Base-by-base conservation (phyloP, 164 flowering plant genomes). In the Tetracentron sinense region DNA sequence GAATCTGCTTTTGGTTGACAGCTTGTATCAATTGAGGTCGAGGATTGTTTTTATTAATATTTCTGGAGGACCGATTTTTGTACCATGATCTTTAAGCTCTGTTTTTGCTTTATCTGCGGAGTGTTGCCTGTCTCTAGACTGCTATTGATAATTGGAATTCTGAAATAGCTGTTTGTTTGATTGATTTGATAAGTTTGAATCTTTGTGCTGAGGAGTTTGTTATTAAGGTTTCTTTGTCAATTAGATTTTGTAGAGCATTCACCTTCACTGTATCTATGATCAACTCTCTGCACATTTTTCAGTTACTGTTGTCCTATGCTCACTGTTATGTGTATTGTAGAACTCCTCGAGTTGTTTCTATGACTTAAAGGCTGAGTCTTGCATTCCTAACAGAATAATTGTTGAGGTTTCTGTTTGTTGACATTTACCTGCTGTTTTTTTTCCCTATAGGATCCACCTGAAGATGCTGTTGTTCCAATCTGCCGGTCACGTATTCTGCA, bases 401-500 rank as follows among this genome's bases (percentile, higher is more conserved):
- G 3, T 42, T 8, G 8, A 16, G 20, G 0, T 22, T 49, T 8
- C 54, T 16, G 21, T n/a, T 30, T 12, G 25, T 67, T 60, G 23
- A 56, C 57, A 31, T 35, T 48, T 65, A 35, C 31, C 22, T 22
- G 27, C 23, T 57, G 6, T 21, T 62, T 17, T 19, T 62, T 60
- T 38, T 73, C n/a, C n/a, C n/a, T n/a, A 25, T 66, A 92, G 98
- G 98, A 90, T 70, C 78, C 96, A 31, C 98, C 98, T 50, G 96
- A 92, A 80, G 98, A 90, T 80, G 95, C 93, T 64, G 96, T 85
- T 60, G 91, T 92, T 56, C 72, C 96, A 1, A 60, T 71, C 29
- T 92, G 98, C n/a, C 73, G 88, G 90, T 55, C 98, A 92, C 75
- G 90, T 90, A 44, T 92, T 86, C 73, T 92, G 98, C 77, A 85